Conservation (phyloP, 768 basidiomycete species). For the Serendipita sp. region DNA sequence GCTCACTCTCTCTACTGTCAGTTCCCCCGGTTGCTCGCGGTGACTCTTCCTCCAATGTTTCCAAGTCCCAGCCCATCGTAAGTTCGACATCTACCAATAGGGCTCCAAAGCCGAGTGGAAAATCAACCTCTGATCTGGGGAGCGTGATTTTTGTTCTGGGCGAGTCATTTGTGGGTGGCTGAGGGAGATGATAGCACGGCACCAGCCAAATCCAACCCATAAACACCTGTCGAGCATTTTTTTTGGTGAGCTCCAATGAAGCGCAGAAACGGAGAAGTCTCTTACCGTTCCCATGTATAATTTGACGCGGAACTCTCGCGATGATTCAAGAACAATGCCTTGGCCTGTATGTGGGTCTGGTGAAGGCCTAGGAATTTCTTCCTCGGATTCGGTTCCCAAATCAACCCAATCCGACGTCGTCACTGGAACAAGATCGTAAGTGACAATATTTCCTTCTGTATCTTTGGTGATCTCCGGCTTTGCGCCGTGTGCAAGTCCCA, state of each 20-base stretch:
- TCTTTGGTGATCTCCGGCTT: neutral
- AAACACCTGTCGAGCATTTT: constrained; percentile 40
- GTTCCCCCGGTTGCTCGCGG: constrained; percentile 15
- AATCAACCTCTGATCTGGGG: constrained; percentile 54
- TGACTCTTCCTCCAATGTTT: constrained; percentile 12
- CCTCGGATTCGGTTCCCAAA: constrained; percentile 1
- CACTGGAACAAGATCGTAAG: neutral
- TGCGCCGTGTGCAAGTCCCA: constrained; percentile 27
- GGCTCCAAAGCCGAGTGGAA: constrained; percentile 57
- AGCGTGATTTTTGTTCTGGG: constrained; percentile 27
- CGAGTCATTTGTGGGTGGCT: constrained; percentile 23
- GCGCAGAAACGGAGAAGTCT: constrained; percentile 9
- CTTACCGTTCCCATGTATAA: constrained; percentile 54
- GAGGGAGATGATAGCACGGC: constrained; percentile 64
- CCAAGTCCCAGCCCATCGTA: constrained; percentile 34
- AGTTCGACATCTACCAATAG: constrained; percentile 51
- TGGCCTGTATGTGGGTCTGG: constrained; percentile 6
- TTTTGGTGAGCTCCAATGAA: neutral
- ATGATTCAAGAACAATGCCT: constrained; percentile 46
- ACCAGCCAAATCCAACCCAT: constrained; percentile 83
- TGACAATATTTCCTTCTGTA: constrained; percentile 9
- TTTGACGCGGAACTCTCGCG: constrained; percentile 54
- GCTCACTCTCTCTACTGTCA: neutral
- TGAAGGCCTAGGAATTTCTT: neutral
- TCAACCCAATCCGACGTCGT: constrained; percentile 6